phyloP scores from a whole-genome alignment of 129 eudicot genomes.

The Logfia minima region DNA sequence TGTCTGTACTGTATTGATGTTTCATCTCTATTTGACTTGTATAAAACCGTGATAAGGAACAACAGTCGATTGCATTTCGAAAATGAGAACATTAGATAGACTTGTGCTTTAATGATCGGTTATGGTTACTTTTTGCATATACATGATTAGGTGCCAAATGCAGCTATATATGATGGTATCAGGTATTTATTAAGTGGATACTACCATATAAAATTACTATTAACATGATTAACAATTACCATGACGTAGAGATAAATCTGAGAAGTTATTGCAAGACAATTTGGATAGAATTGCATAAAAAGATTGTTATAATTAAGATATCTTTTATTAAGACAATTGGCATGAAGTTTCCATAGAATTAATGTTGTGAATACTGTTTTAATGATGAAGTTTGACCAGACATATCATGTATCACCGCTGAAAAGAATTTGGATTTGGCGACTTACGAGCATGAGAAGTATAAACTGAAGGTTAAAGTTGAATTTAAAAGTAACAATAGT shows the following conservation, averaged over 20 bases:
- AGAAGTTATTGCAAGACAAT: not conserved
- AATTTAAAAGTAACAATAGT: not conserved
- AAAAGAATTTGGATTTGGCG: not conserved
- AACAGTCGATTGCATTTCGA: not conserved
- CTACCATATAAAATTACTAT: not conserved
- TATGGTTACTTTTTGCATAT: not conserved
- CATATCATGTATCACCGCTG: not conserved
- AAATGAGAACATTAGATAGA: not conserved
- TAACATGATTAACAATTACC: not conserved
- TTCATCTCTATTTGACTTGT: not conserved
- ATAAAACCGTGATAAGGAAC: not conserved
- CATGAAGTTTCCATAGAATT: no score
- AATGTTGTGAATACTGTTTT: not conserved
- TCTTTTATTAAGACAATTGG: not conserved
- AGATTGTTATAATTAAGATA: not conserved
- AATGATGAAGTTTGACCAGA: not conserved
- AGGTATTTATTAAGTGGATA: conserved; percentile 1
- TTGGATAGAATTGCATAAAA: not conserved
- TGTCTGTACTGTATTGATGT: not conserved
- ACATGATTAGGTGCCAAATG: conserved; percentile 1
- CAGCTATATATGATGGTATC: conserved; percentile 6
- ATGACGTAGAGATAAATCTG: not conserved
- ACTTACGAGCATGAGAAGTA: not conserved
- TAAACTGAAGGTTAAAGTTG: not conserved
- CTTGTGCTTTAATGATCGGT: not conserved